Conservation (phyloP, 148 eudicot genomes). For the Camellia japonica region DNA sequence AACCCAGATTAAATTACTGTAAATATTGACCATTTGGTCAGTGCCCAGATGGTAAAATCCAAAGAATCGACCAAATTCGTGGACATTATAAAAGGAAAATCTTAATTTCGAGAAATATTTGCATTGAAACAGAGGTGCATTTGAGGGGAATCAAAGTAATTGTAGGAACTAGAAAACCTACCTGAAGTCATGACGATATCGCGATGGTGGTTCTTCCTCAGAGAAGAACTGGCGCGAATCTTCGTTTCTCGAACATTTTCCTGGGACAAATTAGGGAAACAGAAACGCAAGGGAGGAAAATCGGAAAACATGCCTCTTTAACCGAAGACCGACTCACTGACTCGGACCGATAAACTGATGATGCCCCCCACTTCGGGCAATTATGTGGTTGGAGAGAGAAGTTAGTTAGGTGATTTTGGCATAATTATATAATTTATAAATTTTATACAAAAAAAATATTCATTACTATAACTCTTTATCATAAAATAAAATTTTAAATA, state of each 20-base stretch:
- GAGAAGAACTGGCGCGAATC: neutral
- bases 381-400: no score
- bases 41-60: conserved; percentile 15
- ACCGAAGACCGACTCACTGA: neutral
- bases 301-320: neutral
- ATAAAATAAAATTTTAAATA: no score
- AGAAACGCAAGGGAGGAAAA: neutral
- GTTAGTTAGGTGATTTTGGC: no score
- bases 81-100: neutral
- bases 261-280: neutral
- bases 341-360: neutral
- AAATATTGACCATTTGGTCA: neutral
- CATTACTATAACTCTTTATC: no score
- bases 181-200: conserved; percentile 22
- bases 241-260: neutral
- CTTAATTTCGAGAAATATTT: neutral
- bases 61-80: conserved; percentile 4
- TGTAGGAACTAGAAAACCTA: neutral
- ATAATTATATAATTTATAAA: no score
- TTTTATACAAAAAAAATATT: no score
- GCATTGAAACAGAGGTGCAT: neutral
- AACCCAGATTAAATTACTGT: neutral
- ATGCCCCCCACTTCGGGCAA: no score
- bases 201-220: neutral
- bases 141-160: neutral